These are phyloP conservation scores for Calonectria naviculata DNA, from an alignment of 2,329 filamentous ascomycete genomes.

Conservation along the genomic window DNA sequence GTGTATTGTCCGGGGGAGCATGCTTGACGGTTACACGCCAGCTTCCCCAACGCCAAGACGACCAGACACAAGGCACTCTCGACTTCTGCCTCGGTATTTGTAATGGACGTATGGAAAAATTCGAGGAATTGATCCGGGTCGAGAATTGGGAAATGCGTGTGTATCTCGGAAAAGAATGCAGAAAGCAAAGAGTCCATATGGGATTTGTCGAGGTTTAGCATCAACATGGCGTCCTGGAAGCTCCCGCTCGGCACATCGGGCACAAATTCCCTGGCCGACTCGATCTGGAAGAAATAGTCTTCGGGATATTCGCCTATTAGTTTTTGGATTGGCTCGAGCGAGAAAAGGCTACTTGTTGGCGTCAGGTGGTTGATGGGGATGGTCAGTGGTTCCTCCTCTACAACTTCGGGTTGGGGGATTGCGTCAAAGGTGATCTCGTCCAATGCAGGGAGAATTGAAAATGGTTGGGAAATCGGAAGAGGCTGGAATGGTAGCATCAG, in stretches of 20 bases:
- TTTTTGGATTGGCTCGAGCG: neutral
- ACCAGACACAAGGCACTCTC: neutral
- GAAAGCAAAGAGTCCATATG: neutral
- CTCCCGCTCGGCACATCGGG: neutral
- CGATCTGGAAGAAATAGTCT: slow-evolving; percentile 1
- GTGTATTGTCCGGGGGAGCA: neutral
- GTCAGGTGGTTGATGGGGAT: slow-evolving; percentile 4
- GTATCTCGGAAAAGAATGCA: slow-evolving; percentile 2
- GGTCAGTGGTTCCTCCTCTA: neutral
- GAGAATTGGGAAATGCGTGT: neutral
- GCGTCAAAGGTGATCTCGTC: neutral
- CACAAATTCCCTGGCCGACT: neutral
- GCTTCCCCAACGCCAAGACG: neutral
- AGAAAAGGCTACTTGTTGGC: neutral
- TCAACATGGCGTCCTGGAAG: neutral
- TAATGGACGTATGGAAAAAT: neutral
- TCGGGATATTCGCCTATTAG: neutral
- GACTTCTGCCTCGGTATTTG: neutral
- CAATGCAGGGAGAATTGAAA: neutral
- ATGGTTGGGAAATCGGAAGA: neutral
- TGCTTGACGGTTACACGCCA: neutral
- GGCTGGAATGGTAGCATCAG: neutral
- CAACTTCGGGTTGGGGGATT: neutral
- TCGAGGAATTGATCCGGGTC: neutral
- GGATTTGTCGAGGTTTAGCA: neutral